Conservation (phyloP, 306 rosid species). For the Argentina anserina region DNA sequence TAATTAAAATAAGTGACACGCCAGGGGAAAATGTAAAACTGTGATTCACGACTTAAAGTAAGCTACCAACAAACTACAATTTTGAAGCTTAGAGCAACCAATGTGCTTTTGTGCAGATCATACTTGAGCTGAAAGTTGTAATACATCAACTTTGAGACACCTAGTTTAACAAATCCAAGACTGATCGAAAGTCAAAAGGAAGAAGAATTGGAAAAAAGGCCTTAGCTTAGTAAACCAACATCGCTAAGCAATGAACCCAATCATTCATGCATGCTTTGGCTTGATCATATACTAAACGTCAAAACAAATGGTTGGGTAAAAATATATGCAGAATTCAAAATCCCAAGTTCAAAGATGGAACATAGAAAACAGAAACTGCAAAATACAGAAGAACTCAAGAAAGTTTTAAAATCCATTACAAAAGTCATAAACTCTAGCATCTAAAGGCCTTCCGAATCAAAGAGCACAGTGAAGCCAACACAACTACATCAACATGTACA, state of each 20-base stretch:
- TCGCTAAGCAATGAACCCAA: not conserved
- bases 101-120: not conserved
- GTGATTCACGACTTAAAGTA: not conserved
- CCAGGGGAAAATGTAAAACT: not conserved
- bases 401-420: not conserved
- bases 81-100: not conserved
- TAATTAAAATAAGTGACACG: not conserved
- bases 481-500: not conserved
- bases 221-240: not conserved
- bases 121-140: not conserved
- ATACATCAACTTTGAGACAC: not conserved
- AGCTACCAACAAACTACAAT: not conserved
- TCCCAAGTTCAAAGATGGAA: not conserved
- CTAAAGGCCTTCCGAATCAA: not conserved
- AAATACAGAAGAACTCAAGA: not conserved
- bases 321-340: not conserved
- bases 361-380: not conserved
- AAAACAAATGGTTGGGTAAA: not conserved
- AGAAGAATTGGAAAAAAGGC: not conserved
- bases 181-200: not conserved
- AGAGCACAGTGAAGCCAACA: not conserved
- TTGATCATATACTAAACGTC: not conserved
- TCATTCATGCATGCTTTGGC: not conserved
- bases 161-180: not conserved
- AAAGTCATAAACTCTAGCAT: not conserved